Evolutionary conservation across 2,329 filamentous ascomycete genomes (phyloP).

Genomic region (Aspergillus viridinutans): DNA sequence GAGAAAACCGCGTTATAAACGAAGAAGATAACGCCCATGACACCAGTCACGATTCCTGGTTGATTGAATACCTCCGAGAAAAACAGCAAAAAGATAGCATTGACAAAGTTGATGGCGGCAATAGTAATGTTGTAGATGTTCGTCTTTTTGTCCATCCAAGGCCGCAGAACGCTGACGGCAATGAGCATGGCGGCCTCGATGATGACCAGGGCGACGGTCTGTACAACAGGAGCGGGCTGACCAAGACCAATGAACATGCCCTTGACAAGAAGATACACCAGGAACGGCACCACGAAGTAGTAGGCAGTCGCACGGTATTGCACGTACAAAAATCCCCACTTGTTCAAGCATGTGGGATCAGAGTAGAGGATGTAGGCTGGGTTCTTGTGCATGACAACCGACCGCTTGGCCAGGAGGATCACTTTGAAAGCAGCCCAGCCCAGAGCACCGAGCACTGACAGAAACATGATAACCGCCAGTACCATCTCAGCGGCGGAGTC

Average conservation of each 20-base stretch:
- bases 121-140: conserved; percentile 96
- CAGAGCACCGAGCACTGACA: conserved; percentile 73
- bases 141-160: conserved; percentile 99
- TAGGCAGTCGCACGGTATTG: conserved; percentile 94
- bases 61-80: conserved; percentile 85
- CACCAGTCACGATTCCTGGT: conserved; percentile 75
- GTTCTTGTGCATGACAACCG: conserved; percentile 88
- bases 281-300: conserved; percentile 82
- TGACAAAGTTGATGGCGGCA: conserved; percentile 82
- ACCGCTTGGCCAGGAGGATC: conserved; percentile 80
- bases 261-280: conserved; percentile 80
- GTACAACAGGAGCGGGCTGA: conserved; percentile 65
- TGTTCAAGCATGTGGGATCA: conserved; percentile 88
- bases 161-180: conserved; percentile 71
- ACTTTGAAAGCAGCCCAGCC: conserved; percentile 88
- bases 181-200: conserved; percentile 78
- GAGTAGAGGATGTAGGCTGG: conserved; percentile 96
- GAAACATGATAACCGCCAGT: conserved; percentile 81
- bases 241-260: conserved; percentile 80
- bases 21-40: conserved; percentile 87
- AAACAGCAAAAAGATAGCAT: conserved; percentile 81
- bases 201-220: conserved; percentile 77
- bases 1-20: conserved; percentile 81
- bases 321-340: conserved; percentile 97
- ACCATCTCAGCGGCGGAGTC: conserved; percentile 86